Evolutionary conservation across 2,329 filamentous ascomycete genomes (phyloP), one percentile per base, ranked within the genome.

Genomic region (Trichoderma polysporum): DNA sequence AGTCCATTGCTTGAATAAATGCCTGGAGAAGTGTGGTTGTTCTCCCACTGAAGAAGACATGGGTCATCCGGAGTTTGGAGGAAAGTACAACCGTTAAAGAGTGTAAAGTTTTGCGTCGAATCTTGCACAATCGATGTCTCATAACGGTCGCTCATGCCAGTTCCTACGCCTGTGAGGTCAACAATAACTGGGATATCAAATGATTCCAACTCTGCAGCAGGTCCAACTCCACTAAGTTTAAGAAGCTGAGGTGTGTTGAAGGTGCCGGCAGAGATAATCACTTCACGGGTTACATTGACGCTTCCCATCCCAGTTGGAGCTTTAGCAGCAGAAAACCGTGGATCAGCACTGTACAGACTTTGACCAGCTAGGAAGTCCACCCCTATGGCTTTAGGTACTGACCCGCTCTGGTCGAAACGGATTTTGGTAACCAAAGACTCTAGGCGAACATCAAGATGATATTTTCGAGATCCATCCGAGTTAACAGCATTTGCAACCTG

Each of bases 171-270:
- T 27, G 47, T 19, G 12, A 86, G 84, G 69, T 90, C 81, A 3
- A 83, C 79, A 25, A 88, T 69, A 0, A 85, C 76, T 1, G 79
- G 72, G 71, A 85, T 82, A 57, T 79, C 78, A n/a, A 78, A 75
- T 56, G 74, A 73, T 17, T 80, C 68, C 4, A 91, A 81, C 69
- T 88, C 83, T 0, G 77, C 73, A 13, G 75, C 71, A 0, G 87
- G 86, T 0, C 88, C 88, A 37, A 91, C 82, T 19, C 89, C 89
- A 59, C 82, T 86, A 1, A 90, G 82, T 77, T 88, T 86, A 9
- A 91, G 84, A 3, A 91, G 76, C 74, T 90, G 88, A 7, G 88
- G 87, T 1, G 84, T 84, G 76, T 90, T 87, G 76, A 86, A 90
- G 1, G 85, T 83, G n/a, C 88, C 88, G 10, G 77, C 73, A 0